Base-by-base conservation (phyloP, 2,329 filamentous ascomycete species). In the Fusarium pilosicola region DNA sequence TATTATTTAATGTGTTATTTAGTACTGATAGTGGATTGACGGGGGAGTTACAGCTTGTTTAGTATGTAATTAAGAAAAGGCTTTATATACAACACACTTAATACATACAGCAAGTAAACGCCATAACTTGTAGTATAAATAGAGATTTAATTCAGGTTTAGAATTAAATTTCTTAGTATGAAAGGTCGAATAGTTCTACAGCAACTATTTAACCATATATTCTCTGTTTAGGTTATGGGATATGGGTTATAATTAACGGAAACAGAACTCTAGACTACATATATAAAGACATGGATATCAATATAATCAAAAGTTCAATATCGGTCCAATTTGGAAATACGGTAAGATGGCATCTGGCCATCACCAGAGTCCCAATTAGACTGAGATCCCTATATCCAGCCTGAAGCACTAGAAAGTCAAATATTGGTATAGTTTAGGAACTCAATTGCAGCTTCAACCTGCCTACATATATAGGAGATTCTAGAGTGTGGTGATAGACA, bases 401-500 rank as follows among this genome's bases (percentile, higher is more conserved):
- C 12, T 34, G 17, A 34, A 34, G 48, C n/a, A 34, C 11, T 17
- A 24, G 30, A 20, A 24, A 34, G 30, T 20, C 22, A 34, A n/a
- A 51, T 9, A 24, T 14, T 24, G 13, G 11, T 15, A 24, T 18
- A 6, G n/a, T 34, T 11, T 14, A 12, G 5, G 7, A 4, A 10
- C 15, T 14, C 22, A 4, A 34, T 24, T 24, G 6, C 48, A 24
- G 15, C 26, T 12, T 51, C 7, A 24, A 24, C 15, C 22, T 51
- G 14, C 22, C 3, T 24, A 10, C 3, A 34, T 3, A 13, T 5
- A 22, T 36, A 14, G 6, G 8, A 17, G 3, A 20, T 24, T 13
- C 20, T 45, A 17, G 2, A 22, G 1, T 5, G 34, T 26, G 24
- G 13, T 12, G 2, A 26, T 7, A 6, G 1, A 14, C 4, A 24